Evolutionary conservation across 257 asterid genomes (phyloP), one percentile per base, ranked within the genome.

Genomic region (Fraxinus quadrangulata): DNA sequence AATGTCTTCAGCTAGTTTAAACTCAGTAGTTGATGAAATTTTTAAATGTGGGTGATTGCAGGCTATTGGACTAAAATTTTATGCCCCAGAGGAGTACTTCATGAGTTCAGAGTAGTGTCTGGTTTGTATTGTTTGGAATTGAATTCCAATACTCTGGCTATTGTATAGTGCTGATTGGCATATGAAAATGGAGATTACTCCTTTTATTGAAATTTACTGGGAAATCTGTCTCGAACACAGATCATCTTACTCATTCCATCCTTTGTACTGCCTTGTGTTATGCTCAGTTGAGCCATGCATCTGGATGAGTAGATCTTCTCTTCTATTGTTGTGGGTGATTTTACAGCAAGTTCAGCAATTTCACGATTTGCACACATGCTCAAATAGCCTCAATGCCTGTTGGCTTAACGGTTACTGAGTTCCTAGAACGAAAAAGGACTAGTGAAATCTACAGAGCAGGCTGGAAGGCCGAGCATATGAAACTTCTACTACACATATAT

Each of bases 51-150:
- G 74, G 51, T 78, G 67, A 30, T 84, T 80, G 86, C 96, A 92
- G 97, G 91, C 94, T 31, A 78, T 92, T 74, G 97, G 97, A 51
- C 79, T 94, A 72, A 90, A 80, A 78, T 94, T 94, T 84, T 85
- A 88, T 47, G 87, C 89, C 51, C 97, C 99, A 0, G 99, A 94
- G 86, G 89, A 87, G 5, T 89, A 67, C 88, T 90, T 92, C 83
- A 67, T 69, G 69, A 80, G 51, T 76, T 78, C 80, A 66, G 81
- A 81, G 31, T 78, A 83, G 80, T 54, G 61, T 19, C 12, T 65
- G 21, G 73, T 21, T 70, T 77, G 19, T 30, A 10, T 1, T 23
- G 37, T 49, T 23, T 17, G 37, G 26, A 0, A 2, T 24, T 11
- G 30, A 59, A 59, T 59, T n/a, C 14, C 28, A 59, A 1, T 21